A percentile compares a stretch with the other conserved stretches of the same genome.
phyloP scores from a whole-genome alignment of 176 grass and related monocot genomes.

The Cenchrus americanus region DNA sequence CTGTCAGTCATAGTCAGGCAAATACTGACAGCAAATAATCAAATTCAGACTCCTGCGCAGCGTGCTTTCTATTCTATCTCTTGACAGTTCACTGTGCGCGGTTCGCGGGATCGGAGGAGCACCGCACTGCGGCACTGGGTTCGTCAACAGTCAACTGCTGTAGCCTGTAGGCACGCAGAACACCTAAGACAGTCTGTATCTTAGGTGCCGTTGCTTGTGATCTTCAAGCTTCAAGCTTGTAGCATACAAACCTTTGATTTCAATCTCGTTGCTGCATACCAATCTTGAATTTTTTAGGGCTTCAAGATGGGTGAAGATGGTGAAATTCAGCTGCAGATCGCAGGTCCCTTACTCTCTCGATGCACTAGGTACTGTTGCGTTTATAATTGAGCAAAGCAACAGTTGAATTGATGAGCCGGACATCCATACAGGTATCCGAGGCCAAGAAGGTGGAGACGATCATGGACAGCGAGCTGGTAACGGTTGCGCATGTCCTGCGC shows the following conservation, averaged over 20 bases:
- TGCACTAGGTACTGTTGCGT: neutral
- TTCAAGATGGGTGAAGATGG: slow-evolving; percentile 37
- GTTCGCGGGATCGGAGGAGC: neutral
- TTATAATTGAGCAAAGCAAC: neutral
- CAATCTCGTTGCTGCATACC: neutral
- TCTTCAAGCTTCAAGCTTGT: neutral
- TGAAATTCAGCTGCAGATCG: slow-evolving; percentile 59
- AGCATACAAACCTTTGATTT: neutral
- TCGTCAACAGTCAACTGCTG: too few species aligned
- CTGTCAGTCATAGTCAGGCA: neutral
- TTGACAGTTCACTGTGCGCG: neutral
- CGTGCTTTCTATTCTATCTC: neutral
- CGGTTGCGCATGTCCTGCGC: neutral
- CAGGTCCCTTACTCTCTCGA: slow-evolving; percentile 21
- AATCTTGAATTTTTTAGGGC: too few species aligned
- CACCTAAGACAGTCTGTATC: too few species aligned
- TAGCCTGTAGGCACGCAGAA: too few species aligned
- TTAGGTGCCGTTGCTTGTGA: neutral
- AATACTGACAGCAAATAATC: slow-evolving; percentile 20
- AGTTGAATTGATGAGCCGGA: neutral
- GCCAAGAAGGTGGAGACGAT: slow-evolving; percentile 7
- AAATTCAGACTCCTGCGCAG: slow-evolving; percentile 15
- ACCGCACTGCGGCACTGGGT: neutral
- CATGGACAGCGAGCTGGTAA: neutral
- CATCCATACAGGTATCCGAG: slow-evolving; percentile 46